Percentiles rank a stretch among this genome's conserved stretches.
These are phyloP conservation scores for Tylopilus felleus DNA, from an alignment of 768 basidiomycete genomes.

Conservation along the genomic window DNA sequence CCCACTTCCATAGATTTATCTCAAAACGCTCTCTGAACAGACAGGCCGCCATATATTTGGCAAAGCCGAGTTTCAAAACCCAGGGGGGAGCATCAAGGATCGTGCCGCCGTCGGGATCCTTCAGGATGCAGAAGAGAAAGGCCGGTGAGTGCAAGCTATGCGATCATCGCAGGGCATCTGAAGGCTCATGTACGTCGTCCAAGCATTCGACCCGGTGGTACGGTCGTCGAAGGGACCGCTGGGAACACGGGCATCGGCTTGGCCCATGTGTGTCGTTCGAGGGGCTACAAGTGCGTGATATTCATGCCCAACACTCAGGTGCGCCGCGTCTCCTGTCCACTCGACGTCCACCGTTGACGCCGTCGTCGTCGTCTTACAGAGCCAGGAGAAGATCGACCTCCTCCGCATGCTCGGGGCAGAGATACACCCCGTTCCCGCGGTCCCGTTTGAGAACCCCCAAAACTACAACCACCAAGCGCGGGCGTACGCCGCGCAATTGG, in stretches of 20 bases:
- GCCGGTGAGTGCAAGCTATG: conserved; percentile 51
- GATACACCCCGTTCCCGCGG: conserved; percentile 93
- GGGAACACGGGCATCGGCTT: conserved; percentile 98
- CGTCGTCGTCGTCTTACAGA: conserved; percentile 44
- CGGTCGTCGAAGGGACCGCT: conserved; percentile 96
- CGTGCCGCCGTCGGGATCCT: conserved; percentile 91
- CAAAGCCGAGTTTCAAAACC: conserved; percentile 99
- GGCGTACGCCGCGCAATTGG: conserved; percentile 68
- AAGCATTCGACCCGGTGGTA: conserved; percentile 89
- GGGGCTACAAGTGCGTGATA: conserved; percentile 96
- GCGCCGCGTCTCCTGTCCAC: conserved; percentile 2
- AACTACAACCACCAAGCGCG: conserved; percentile 99
- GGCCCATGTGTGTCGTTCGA: conserved; percentile 89
- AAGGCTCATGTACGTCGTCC: background rate
- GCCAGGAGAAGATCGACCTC: conserved; percentile 98
- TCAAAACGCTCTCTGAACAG: conserved; percentile 76
- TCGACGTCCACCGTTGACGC: background rate
- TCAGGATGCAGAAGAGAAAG: conserved; percentile 80
- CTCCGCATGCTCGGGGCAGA: conserved; percentile 97
- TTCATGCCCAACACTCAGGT: conserved; percentile 98
- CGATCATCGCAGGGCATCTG: background rate
- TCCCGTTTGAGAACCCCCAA: conserved; percentile 88
- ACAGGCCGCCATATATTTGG: conserved; percentile 83
- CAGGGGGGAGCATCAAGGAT: conserved; percentile 97
- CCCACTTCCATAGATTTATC: conserved; percentile 60